Percentiles rank a stretch among this genome's conserved stretches.
These are phyloP conservation scores for Fusarium continuum DNA, from an alignment of 2,329 filamentous ascomycete species.

Conservation along the genomic window DNA sequence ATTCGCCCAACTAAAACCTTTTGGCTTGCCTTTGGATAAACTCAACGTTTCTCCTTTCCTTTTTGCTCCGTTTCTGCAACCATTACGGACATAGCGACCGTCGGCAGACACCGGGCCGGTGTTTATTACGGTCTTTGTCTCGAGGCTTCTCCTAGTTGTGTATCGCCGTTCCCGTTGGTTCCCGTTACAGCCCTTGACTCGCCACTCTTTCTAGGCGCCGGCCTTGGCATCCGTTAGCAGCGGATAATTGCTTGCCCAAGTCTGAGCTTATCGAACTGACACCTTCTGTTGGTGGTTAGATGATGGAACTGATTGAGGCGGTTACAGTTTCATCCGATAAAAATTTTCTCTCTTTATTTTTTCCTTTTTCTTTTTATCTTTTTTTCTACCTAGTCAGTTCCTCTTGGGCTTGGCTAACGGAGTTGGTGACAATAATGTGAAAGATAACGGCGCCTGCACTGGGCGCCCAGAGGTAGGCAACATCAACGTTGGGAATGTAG, in stretches of 20 bases:
- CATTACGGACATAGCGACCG: slow-evolving; percentile 13
- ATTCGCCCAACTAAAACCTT: neutral
- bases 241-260: slow-evolving; percentile 16
- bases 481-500: slow-evolving; percentile 15
- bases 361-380: neutral
- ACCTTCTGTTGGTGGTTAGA: slow-evolving; percentile 24
- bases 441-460: neutral
- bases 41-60: slow-evolving; percentile 15
- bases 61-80: slow-evolving; percentile 17
- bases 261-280: slow-evolving; percentile 15
- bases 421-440: slow-evolving; percentile 13
- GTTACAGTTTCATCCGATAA: slow-evolving; percentile 8
- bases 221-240: slow-evolving; percentile 26
- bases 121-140: slow-evolving; percentile 3
- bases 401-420: slow-evolving; percentile 11
- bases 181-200: slow-evolving; percentile 22
- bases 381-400: neutral
- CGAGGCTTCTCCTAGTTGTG: neutral
- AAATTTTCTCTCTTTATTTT: neutral
- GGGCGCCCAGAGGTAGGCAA: slow-evolving; percentile 7
- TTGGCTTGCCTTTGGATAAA: neutral
- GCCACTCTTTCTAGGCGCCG: slow-evolving; percentile 25
- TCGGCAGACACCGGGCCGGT: slow-evolving; percentile 30
- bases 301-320: neutral
- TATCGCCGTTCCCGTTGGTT: slow-evolving; percentile 28